These are phyloP conservation scores for Closterium sp. DNA, from an alignment of 139 green algal species.

Conservation along the genomic window DNA sequence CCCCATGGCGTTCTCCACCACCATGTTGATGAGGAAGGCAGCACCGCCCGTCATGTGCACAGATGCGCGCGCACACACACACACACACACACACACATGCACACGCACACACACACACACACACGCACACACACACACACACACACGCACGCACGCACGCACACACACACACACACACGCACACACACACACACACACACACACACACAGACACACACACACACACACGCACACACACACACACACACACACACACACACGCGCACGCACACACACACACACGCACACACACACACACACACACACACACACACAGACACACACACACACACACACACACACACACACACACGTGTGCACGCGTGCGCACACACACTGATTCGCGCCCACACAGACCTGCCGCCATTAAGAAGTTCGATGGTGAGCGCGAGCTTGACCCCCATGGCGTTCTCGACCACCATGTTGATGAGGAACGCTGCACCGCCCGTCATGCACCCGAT, in stretches of 20 bases:
- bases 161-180: conserved; percentile 17
- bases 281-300: not conserved
- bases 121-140: not conserved
- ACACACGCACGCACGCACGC: conserved; percentile 13
- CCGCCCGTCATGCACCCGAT: conserved; percentile 27
- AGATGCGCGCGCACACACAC: conserved; percentile 1
- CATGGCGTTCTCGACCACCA: conserved; percentile 73
- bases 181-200: conserved; percentile 17
- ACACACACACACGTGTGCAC: conserved; percentile 26
- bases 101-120: conserved; percentile 14
- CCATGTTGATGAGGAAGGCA: conserved; percentile 67
- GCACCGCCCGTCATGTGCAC: not conserved
- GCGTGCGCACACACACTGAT: not conserved
- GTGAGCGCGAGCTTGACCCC: conserved; percentile 70
- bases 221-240: not conserved
- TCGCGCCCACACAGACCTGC: conserved; percentile 14
- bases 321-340: conserved; percentile 12
- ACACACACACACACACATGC: not conserved
- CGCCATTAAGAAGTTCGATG: conserved; percentile 50
- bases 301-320: conserved; percentile 30
- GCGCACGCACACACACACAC: conserved; percentile 14
- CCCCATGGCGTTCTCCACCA: conserved; percentile 73
- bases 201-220: too few species aligned
- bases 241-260: conserved; percentile 33
- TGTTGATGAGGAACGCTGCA: conserved; percentile 64